Evolutionary conservation across 148 eudicot genomes (phyloP), one percentile per base, ranked within the genome.

Genomic region (Drosera capensis): DNA sequence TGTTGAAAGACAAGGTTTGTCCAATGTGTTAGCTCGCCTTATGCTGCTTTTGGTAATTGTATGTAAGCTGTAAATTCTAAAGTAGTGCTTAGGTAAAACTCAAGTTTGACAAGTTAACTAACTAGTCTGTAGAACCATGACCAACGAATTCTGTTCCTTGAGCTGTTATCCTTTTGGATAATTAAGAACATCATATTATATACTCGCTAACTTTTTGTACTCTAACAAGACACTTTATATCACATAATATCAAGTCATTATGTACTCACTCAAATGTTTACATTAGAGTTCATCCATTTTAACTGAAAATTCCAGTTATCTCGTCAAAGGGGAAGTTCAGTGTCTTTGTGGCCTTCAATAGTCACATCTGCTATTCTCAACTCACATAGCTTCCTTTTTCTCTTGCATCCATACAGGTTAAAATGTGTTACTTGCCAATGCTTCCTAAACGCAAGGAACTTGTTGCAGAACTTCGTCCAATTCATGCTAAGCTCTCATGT

Each of bases 371-470:
- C 6, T 25, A 20, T 60, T 28, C 31, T 22, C 23, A 47, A 37
- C 41, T 18, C 23, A 20, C 25, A 22, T 25, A 23, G 35, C 17
- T 25, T 40, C 22, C 24, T 26, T 34, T 17, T 42, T 19, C 30
- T 29, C 34, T 20, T 46, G 14, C 64, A 20, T 48, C 39, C 13
- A 25, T 65, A 40, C 67, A 90, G 97, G 76, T 75, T 48, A 84
- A 65, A 59, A 46, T 56, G 54, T 74, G 84, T 57, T 48, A 63
- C 40, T 51, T 84, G 58, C 93, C 97, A 24, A 43, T 48, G 51
- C 86, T 90, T 67, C 97, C 97, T 30, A 70, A 68, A 34, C 70
- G 65, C 30, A 73, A 68, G 54, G 79, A 75, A 59, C 97, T 90
- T 41, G 43, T 56, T 16, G 59, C 71, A 3, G 73, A 75, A 68